Evolutionary conservation across 2,329 filamentous ascomycete genomes (phyloP), one percentile per base, ranked within the genome.

Genomic region (Sporothrix luriei): DNA sequence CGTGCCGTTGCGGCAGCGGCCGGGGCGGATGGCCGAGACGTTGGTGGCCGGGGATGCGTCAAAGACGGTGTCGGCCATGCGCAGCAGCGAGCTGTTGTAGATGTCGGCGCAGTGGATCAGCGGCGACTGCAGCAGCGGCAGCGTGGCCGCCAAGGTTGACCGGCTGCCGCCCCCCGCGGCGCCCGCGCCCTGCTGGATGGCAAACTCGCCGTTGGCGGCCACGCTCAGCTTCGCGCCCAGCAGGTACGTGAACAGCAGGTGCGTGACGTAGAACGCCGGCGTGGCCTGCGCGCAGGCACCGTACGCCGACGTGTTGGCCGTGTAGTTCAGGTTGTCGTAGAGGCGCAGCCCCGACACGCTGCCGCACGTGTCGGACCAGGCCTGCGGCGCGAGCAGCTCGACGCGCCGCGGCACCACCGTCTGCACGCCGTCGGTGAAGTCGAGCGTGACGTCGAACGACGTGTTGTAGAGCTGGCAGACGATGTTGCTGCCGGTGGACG

Each of bases 381-480:
- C n/a, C 62, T 68, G 49, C 24, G 70, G 46, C 38, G 54, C 59
- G 13, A 70, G 57, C 3, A 57, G 55, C 1, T 40, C 1, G 4
- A 71, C 52, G 13, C 21, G 13, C 19, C 51, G 61, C 14, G 66
- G 67, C 26, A 71, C 49, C 4, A 69, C 24, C 16, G 62, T 49
- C 68, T 71, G 70, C 26, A 64, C 52, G 52, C 70, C 66, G 54
- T 72, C 26, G 4, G 26, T 43, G 19, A 70, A 71, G 0, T 43
- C 21, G 13, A 71, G 40, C 21, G 68, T 33, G 13, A 71, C 48
- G 59, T 69, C 54, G 21, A 68, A 72, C 7, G 61, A 73, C 9
- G 66, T 70, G 66, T 72, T 72, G 70, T 72, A 70, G 24, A 72
- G 70, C 61, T 68, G 70, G 70, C 70, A 72, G 40, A 72, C 68